Base-by-base conservation (phyloP, 2,329 filamentous ascomycete genomes). In the Monilinia fructicola region DNA sequence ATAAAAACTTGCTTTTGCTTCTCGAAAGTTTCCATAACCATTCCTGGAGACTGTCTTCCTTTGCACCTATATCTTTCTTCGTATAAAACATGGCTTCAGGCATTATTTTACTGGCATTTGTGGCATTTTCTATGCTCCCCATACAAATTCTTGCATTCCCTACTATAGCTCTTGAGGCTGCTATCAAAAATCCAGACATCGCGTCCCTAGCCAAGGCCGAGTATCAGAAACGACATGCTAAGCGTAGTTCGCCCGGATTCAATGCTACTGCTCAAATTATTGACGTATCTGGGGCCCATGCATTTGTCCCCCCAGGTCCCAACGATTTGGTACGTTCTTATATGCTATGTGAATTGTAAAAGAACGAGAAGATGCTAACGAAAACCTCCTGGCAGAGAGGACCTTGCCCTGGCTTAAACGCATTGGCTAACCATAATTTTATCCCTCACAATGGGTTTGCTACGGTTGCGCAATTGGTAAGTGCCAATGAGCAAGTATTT, bases 351-450 rank as follows among this genome's bases (percentile, higher is more conserved):
- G 48, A 9, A 26, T 28, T 28, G 16, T 52, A 52, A 28, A 16
- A 18, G 23, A 16, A 28, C 23, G 12, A 52, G 48, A 0, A 4
- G 26, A 28, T 26, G 48, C 23, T 52, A 52, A 52, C 7, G 23
- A 52, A 12, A 50, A 50, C 12, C 16, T 58, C 16, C n/a, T 28
- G 2, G 28, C 12, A 58, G 55, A 26, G 69, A 46, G 69, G 69
- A 21, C 69, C 69, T 26, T 79, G 78, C 67, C 78, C 78, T 0
- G 78, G 77, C 54, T 71, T 80, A 40, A 80, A 80, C 69, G 77
- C 78, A 10, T 68, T 80, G n/a, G 78, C 78, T 55, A 79, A 79
- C 58, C 78, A 79, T 71, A 76, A 73, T 18, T 79, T 79, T 64
- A 76, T 79, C 28, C 75, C 75, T 23, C 76, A 74, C 14, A 75